These are phyloP conservation scores for Lentithecium fluviatile DNA, from an alignment of 495 filamentous ascomycete genomes.

Conservation along the genomic window DNA sequence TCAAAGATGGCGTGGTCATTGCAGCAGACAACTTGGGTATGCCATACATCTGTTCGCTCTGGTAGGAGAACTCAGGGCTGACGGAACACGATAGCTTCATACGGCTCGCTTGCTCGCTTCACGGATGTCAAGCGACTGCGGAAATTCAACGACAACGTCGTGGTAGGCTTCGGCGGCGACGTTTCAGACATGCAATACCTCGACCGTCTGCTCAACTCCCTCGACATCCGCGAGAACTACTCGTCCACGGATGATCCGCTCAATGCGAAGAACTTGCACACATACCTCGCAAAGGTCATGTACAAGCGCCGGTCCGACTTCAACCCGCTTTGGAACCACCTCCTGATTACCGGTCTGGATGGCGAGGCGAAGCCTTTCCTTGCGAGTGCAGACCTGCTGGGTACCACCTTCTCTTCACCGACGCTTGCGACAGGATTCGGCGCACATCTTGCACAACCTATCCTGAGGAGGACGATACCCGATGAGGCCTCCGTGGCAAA, in stretches of 20 bases:
- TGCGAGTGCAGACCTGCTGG: conserved; percentile 83
- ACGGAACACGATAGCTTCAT: conserved; percentile 67
- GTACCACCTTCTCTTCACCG: conserved; percentile 84
- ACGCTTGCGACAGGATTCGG: conserved; percentile 92
- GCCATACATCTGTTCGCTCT: conserved; percentile 19
- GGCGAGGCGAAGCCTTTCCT: conserved; percentile 78
- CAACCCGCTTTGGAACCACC: conserved; percentile 95
- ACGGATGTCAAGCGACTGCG: conserved; percentile 88
- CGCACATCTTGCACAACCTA: conserved; percentile 85
- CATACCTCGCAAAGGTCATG: conserved; percentile 89
- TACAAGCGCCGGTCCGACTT: conserved; percentile 93
- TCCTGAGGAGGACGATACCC: conserved; percentile 76
- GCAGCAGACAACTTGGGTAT: conserved; percentile 94
- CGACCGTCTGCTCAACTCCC: conserved; percentile 79
- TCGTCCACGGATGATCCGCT: conserved; percentile 54
- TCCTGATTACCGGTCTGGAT: conserved; percentile 88
- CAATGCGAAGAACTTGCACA: conserved; percentile 91
- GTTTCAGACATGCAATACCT: conserved; percentile 99
- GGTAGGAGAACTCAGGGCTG: neutral
- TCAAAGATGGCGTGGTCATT: conserved; percentile 92
- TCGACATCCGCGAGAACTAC: conserved; percentile 89
- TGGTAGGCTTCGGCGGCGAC: conserved; percentile 89
- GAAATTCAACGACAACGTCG: conserved; percentile 69
- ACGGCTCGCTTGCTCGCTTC: conserved; percentile 95
- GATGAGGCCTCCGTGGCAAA: conserved; percentile 72